Percentiles rank a stretch among this genome's conserved stretches.
phyloP scores from a whole-genome alignment of 345 rosid species.

The Camelina sativa region DNA sequence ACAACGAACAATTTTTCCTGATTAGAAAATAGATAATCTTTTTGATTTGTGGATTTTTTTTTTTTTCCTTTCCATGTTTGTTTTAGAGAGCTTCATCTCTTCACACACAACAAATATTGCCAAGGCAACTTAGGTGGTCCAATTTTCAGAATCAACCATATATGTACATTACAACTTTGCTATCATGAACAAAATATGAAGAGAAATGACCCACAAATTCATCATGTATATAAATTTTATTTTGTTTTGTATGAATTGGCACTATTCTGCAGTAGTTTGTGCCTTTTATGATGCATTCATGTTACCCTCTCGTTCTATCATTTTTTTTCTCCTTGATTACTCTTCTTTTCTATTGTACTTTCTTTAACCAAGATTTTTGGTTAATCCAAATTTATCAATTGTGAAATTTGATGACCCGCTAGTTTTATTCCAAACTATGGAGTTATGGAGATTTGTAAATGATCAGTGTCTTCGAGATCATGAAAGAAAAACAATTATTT shows the following conservation, averaged over 20 bases:
- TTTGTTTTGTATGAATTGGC: slow-evolving; percentile 45
- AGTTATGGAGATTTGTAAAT: background rate
- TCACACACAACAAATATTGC: slow-evolving; percentile 32
- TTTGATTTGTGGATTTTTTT: background rate
- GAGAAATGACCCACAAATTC: slow-evolving; percentile 41
- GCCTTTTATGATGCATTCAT: slow-evolving; percentile 20
- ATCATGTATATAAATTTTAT: slow-evolving; percentile 32
- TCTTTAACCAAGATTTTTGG: background rate
- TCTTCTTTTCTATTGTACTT: background rate
- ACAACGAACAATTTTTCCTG: slow-evolving; percentile 4
- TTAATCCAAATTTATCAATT: background rate
- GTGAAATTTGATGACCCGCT: slow-evolving; percentile 14
- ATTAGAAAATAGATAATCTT: background rate
- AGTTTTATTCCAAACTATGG: background rate
- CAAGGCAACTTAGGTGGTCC: slow-evolving; percentile 41
- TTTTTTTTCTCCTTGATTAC: background rate
- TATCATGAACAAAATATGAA: slow-evolving; percentile 21
- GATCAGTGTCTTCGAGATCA: too few relatives aligned
- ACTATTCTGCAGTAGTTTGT: slow-evolving; percentile 24
- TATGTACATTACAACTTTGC: slow-evolving; percentile 34
- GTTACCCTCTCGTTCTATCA: slow-evolving; percentile 20
- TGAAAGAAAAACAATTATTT: too few relatives aligned
- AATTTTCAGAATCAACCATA: slow-evolving; percentile 21
- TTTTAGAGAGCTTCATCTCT: slow-evolving; percentile 24
- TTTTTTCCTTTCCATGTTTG: background rate